phyloP scores from a whole-genome alignment of 2,329 filamentous ascomycete genomes.

The Cordyceps cicadae region DNA sequence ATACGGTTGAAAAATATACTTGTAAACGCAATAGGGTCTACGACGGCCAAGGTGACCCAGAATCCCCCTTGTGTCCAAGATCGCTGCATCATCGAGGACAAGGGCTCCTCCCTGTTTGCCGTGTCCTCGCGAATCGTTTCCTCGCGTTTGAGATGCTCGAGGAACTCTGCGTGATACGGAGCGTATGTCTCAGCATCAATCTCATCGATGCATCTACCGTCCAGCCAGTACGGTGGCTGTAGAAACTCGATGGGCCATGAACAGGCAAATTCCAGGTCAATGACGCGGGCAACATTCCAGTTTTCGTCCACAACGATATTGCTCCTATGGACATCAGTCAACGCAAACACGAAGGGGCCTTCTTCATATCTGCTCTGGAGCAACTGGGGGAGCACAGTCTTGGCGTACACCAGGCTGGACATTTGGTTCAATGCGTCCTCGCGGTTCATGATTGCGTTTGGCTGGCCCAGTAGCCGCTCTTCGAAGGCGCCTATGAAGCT shows the following conservation, averaged over 20 bases:
- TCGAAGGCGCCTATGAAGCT: background rate
- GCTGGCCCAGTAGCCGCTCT: background rate
- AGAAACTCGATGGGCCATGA: conserved; percentile 22
- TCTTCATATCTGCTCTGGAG: too few relatives aligned
- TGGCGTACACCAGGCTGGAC: conserved; percentile 19
- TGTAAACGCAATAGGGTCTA: too few relatives aligned
- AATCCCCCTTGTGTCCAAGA: too few relatives aligned
- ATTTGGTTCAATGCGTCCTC: conserved; percentile 18
- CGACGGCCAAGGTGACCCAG: too few relatives aligned
- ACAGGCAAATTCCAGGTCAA: conserved; percentile 28
- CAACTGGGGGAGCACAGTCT: conserved; percentile 15
- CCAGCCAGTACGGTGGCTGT: conserved; percentile 21
- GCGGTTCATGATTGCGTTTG: conserved; percentile 4
- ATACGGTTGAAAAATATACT: too few relatives aligned
- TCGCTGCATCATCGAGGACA: too few relatives aligned
- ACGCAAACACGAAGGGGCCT: conserved; percentile 24
- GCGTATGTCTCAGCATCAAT: conserved; percentile 1
- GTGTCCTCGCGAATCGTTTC: background rate
- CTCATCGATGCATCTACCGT: conserved; percentile 10
- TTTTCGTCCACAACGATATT: conserved; percentile 31
- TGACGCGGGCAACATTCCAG: conserved; percentile 24
- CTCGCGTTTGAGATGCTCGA: conserved; percentile 3
- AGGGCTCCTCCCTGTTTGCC: too few relatives aligned
- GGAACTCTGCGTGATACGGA: conserved; percentile 7
- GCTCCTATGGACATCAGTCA: conserved; percentile 32